Percentiles rank a stretch among this genome's conserved stretches.
Evolutionary conservation across 1,284 basidiomycete species (phyloP).

Genomic region (Amylostereum areolatum): DNA sequence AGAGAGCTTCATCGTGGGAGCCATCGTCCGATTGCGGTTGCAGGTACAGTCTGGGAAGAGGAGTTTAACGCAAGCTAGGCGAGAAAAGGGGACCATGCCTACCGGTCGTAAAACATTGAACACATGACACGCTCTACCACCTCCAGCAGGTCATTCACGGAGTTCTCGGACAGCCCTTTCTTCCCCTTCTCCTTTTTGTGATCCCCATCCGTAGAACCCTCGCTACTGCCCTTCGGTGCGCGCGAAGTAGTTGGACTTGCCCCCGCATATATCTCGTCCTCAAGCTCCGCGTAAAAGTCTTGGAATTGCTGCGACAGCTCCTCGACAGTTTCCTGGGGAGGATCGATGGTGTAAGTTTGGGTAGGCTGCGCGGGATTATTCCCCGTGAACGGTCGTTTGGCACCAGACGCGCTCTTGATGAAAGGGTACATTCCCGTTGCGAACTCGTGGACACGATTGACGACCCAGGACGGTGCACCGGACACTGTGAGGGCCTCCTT

Average conservation of each 20-base stretch:
- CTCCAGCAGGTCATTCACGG: conserved; percentile 57
- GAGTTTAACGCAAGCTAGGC: conserved; percentile 1
- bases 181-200: conserved; percentile 22
- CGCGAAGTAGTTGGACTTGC: conserved; percentile 19
- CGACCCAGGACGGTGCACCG: conserved; percentile 53
- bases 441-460: conserved; percentile 58
- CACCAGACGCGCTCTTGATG: conserved; percentile 25
- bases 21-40: conserved; percentile 71
- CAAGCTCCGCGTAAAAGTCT: conserved; percentile 63
- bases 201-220: conserved; percentile 18
- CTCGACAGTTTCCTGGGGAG: conserved; percentile 35
- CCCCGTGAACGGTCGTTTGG: neutral
- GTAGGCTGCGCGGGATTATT: conserved; percentile 2
- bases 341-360: conserved; percentile 11
- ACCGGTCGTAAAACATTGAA: conserved; percentile 54
- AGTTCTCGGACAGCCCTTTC: conserved; percentile 30
- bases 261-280: conserved; percentile 40
- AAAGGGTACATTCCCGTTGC: conserved; percentile 45
- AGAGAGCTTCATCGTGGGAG: conserved; percentile 82
- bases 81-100: conserved; percentile 3
- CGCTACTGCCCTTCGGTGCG: conserved; percentile 10
- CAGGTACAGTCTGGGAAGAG: conserved; percentile 46
- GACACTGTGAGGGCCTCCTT: conserved; percentile 37
- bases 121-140: conserved; percentile 67
- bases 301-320: conserved; percentile 60